These are phyloP conservation scores for Lentinula guzmanii DNA, from an alignment of 768 basidiomycete species.

Conservation along the genomic window DNA sequence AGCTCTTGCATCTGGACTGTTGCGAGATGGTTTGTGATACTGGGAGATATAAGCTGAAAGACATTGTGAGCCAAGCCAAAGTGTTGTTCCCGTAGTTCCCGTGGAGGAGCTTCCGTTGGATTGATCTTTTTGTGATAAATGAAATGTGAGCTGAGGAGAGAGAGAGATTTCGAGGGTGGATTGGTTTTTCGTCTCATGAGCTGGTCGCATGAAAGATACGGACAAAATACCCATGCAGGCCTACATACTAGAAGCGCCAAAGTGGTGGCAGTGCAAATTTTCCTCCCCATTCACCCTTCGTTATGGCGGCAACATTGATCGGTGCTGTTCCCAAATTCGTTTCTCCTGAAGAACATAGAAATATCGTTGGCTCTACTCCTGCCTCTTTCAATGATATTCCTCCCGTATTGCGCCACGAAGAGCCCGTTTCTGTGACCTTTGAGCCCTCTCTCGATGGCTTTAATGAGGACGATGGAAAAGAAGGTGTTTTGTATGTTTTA, in stretches of 20 bases:
- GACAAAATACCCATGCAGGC: not conserved
- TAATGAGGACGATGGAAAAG: conserved; percentile 37
- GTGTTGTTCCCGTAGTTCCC: conserved; percentile 61
- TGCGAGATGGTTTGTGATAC: conserved; percentile 20
- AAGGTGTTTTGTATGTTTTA: conserved; percentile 77
- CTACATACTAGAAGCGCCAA: not conserved
- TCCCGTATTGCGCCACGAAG: conserved; percentile 73
- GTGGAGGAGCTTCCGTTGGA: conserved; percentile 47
- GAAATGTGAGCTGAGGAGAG: conserved; percentile 25
- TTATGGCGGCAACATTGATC: conserved; percentile 27
- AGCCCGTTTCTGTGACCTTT: conserved; percentile 60
- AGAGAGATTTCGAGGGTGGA: conserved; percentile 41
- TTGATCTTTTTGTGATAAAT: conserved; percentile 36
- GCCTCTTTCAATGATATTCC: conserved; percentile 80
- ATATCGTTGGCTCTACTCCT: conserved; percentile 74
- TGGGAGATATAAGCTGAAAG: conserved; percentile 56
- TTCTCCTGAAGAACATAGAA: conserved; percentile 61
- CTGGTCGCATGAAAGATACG: conserved; percentile 30
- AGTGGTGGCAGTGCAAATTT: not conserved
- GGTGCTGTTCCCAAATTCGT: conserved; percentile 36
- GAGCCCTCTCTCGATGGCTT: conserved; percentile 67
- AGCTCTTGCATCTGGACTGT: conserved; percentile 21
- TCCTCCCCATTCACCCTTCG: not conserved
- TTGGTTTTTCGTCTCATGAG: conserved; percentile 62
- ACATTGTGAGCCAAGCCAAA: conserved; percentile 82